These are phyloP conservation scores for Ceratobasidium sp. DNA, from an alignment of 1,284 basidiomycete genomes.

Conservation along the genomic window DNA sequence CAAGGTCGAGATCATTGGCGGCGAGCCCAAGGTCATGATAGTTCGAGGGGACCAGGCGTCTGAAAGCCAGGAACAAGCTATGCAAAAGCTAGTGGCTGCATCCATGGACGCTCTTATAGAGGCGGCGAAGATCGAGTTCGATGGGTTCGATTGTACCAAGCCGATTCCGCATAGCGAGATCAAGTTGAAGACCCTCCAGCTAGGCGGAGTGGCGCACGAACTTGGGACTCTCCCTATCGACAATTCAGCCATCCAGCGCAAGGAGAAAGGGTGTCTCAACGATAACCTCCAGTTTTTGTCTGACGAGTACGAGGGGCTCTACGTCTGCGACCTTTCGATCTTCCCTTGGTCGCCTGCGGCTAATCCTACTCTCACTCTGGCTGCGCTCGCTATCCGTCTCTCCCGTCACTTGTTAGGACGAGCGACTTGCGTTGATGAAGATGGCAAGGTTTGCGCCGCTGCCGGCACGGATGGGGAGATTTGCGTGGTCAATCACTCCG, in stretches of 20 bases:
- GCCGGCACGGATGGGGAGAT: too few relatives aligned
- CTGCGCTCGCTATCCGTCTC: constrained; percentile 40
- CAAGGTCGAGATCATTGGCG: too few relatives aligned
- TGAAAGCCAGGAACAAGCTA: not conserved
- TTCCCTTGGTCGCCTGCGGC: constrained; percentile 42
- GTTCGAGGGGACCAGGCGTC: not conserved
- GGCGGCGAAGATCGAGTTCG: constrained; percentile 12
- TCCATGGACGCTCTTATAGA: constrained; percentile 10
- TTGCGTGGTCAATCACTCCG: constrained; percentile 23
- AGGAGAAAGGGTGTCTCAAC: constrained; percentile 31
- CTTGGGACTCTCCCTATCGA: constrained; percentile 27
- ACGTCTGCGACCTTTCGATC: constrained; percentile 42
- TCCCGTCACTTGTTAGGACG: constrained; percentile 30
- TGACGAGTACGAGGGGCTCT: constrained; percentile 27
- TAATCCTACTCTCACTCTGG: constrained; percentile 42
- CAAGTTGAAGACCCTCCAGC: constrained; percentile 12
- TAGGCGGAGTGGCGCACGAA: constrained; percentile 38
- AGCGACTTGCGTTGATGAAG: not conserved
- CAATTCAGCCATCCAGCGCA: too few relatives aligned
- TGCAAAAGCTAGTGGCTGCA: constrained; percentile 12
- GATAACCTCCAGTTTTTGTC: constrained; percentile 28
- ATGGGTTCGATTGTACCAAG: not conserved
- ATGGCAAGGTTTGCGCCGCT: not conserved
- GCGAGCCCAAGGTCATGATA: constrained; percentile 3
- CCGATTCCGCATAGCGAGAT: not conserved